These are phyloP conservation scores for Penium margaritaceum DNA, from an alignment of 139 green algal species.

Conservation along the genomic window DNA sequence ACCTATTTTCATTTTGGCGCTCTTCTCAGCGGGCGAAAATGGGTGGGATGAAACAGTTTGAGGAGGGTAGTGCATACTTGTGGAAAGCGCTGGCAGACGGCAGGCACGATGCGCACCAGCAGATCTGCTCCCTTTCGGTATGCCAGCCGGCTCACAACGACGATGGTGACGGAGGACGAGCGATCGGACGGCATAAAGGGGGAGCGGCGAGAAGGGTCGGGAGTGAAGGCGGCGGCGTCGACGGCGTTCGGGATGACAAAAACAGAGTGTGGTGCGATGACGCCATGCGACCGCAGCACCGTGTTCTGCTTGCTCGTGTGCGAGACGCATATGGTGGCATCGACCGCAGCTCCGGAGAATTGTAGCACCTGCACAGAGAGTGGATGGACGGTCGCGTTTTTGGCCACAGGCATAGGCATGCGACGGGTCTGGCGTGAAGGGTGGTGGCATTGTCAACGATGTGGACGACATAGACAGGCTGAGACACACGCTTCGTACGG, in stretches of 20 bases:
- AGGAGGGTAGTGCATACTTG: too few species aligned
- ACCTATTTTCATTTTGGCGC: too few species aligned
- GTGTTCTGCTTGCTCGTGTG: constrained; percentile 96
- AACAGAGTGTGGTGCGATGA: constrained; percentile 68
- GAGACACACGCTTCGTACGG: too few species aligned
- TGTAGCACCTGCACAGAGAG: constrained; percentile 43
- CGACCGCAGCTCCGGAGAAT: constrained; percentile 45
- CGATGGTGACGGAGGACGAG: constrained; percentile 67
- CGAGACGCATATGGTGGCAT: constrained; percentile 80
- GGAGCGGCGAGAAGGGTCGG: constrained; percentile 24
- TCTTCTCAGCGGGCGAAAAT: too few species aligned
- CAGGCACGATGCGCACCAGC: constrained; percentile 72
- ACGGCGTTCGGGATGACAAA: constrained; percentile 94
- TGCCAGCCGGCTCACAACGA: constrained; percentile 78
- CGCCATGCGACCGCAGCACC: constrained; percentile 57
- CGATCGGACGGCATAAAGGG: background rate
- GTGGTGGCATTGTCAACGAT: too few species aligned
- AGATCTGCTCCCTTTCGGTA: constrained; percentile 94
- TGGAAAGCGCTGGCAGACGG: constrained; percentile 61
- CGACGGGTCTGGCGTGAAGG: too few species aligned
- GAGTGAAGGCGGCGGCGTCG: constrained; percentile 68
- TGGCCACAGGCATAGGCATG: too few species aligned
- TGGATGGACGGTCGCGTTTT: too few species aligned
- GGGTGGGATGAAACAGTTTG: too few species aligned
- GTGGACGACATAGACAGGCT: too few species aligned